Conservation (phyloP, 2,329 filamentous ascomycete genomes). For the Cladosporium sp. region DNA sequence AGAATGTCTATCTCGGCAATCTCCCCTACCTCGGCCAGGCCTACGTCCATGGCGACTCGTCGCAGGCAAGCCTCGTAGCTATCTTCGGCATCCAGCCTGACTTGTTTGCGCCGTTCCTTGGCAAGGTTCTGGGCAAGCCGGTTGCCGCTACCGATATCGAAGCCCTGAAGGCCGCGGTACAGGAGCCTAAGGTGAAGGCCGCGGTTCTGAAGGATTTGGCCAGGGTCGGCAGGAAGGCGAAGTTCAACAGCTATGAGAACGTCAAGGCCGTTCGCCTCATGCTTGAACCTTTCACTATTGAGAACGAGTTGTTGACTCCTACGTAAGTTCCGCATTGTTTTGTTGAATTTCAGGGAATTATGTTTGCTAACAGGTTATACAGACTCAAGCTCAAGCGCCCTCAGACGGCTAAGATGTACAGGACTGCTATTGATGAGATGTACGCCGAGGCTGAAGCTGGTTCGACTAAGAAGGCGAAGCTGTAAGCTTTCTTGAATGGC, state of each 20-base stretch:
- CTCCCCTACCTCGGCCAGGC: constrained; percentile 74
- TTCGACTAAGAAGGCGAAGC: constrained; percentile 46
- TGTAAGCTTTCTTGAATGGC: constrained; percentile 40
- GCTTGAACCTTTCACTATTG: constrained; percentile 87
- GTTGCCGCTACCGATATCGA: constrained; percentile 65
- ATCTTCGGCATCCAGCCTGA: constrained; percentile 88
- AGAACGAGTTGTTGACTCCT: constrained; percentile 85
- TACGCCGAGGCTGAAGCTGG: constrained; percentile 57
- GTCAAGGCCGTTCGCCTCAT: constrained; percentile 73
- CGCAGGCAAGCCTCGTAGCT: constrained; percentile 77
- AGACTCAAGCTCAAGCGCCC: constrained; percentile 73
- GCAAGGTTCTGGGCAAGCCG: constrained; percentile 66
- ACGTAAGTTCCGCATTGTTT: constrained; percentile 63
- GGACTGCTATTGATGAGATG: constrained; percentile 58
- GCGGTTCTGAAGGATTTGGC: constrained; percentile 79
- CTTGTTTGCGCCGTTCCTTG: constrained; percentile 76
- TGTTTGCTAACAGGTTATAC: constrained; percentile 24
- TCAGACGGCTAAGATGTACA: constrained; percentile 63
- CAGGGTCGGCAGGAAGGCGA: constrained; percentile 74
- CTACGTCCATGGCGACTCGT: constrained; percentile 87
- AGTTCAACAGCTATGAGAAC: constrained; percentile 89
- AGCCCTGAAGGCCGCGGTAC: constrained; percentile 65
- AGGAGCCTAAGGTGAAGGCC: constrained; percentile 68
- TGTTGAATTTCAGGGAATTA: neutral
- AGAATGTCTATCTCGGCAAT: constrained; percentile 88